Evolutionary conservation across 768 basidiomycete genomes (phyloP), one percentile per base, ranked within the genome.

Genomic region (Lepiota brunneoincarnata): DNA sequence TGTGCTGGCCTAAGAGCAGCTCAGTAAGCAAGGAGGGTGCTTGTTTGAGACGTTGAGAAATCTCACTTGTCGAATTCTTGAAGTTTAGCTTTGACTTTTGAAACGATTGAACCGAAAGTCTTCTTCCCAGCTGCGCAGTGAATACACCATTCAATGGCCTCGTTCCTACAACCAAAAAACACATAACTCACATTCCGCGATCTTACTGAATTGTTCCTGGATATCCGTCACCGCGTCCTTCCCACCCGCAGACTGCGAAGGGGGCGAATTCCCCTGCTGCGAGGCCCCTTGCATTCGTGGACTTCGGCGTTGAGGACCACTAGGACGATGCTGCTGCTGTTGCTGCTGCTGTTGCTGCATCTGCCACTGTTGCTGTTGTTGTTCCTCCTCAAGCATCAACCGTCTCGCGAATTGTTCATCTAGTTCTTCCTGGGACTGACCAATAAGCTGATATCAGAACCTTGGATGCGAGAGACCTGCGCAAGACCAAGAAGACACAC

Each of bases 1-100:
- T 17, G 43, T 34, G 36, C 20, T 23, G 59, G 49, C 20, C 49
- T 54, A 15, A n/a, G n/a, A n/a, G n/a, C n/a, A n/a, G 56, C 11
- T 10, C 31, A 31, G 7, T 9, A 31, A 31, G 31, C 7, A 49
- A 20, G 28, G 3, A 45, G 7, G 6, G 28, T 5, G 10, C 11
- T 26, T 31, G 35, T 43, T n/a, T 5, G 23, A 31, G 9, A n/a
- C 9, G 17, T 15, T 26, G 14, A 35, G 36, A 45, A 37, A 51
- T 7, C 68, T 14, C 73, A 72, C 61, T 84, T 81, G 36, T 92
- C 90, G 57, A 83, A 83, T 61, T 92, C 91, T 62, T 88, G 86
- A 55, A 92, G 83, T 78, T 92, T 93, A 4, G 89, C 83, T 64
- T 83, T 91, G 43, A 91, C 88, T 66, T 87, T 92, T 31, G 82